Percentiles rank a stretch among this genome's conserved stretches.
These are phyloP conservation scores for Colletotrichum agaves DNA, from an alignment of 2,329 filamentous ascomycete species.

Conservation along the genomic window DNA sequence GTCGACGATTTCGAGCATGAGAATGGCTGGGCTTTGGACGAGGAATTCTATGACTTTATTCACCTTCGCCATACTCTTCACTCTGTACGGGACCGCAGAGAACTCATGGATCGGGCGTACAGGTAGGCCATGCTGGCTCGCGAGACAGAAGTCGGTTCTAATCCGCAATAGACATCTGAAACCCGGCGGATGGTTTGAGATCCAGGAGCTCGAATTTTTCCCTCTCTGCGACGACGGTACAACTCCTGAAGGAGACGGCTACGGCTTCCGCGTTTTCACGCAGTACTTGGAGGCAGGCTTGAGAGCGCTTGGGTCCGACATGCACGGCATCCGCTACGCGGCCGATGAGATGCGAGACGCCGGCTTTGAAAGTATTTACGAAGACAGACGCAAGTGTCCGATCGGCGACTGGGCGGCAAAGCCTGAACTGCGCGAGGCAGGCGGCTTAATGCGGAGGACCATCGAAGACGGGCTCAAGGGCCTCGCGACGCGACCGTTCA, in stretches of 20 bases:
- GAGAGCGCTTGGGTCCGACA: slow-evolving; percentile 53
- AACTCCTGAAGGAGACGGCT: slow-evolving; percentile 51
- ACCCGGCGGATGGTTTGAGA: slow-evolving; percentile 62
- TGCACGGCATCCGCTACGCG: slow-evolving; percentile 52
- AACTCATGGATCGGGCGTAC: slow-evolving; percentile 55
- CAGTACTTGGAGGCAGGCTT: slow-evolving; percentile 54
- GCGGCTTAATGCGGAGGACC: slow-evolving; percentile 56
- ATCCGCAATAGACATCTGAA: slow-evolving; percentile 55
- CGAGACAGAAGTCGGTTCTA: background rate
- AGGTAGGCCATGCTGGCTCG: slow-evolving; percentile 45
- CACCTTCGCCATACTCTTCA: slow-evolving; percentile 60
- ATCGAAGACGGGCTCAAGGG: slow-evolving; percentile 54
- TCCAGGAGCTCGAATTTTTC: slow-evolving; percentile 57
- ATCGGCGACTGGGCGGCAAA: slow-evolving; percentile 59
- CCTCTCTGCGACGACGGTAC: slow-evolving; percentile 58
- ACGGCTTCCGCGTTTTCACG: slow-evolving; percentile 59
- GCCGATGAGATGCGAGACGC: slow-evolving; percentile 49
- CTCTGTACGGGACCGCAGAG: slow-evolving; percentile 54
- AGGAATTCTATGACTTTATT: slow-evolving; percentile 59
- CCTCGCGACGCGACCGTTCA: slow-evolving; percentile 51
- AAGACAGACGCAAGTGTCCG: slow-evolving; percentile 58
- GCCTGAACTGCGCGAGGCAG: slow-evolving; percentile 50
- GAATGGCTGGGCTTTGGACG: slow-evolving; percentile 59
- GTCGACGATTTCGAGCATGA: slow-evolving; percentile 64
- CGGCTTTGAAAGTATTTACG: slow-evolving; percentile 55